Evolutionary conservation across 306 rosid genomes (phyloP), one percentile per base, ranked within the genome.

Genomic region (Dalbergia cochinchinensis): DNA sequence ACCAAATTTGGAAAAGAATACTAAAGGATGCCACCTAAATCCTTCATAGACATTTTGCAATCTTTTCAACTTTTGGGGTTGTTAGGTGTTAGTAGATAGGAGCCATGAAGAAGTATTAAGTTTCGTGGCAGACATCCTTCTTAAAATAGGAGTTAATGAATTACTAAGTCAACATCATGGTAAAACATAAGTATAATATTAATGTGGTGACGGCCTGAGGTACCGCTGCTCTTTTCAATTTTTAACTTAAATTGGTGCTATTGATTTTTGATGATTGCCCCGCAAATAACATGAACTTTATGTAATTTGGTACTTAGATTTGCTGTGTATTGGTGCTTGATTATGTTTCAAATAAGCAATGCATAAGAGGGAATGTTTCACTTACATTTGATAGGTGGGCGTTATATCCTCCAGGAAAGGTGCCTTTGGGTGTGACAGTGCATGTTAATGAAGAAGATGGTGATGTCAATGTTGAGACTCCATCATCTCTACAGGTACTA

Each of bases 391-490:
- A 83, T 85, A 95, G 99, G 88, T 95, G 99, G 98, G 99, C 98
- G 55, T 64, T 95, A 77, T 95, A 95, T 88, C 98, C 99, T 86
- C 99, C 99, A 13, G 99, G 99, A 68, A 95, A 84, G 85, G 99
- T 95, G 65, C 99, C 97, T 76, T 72, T 91, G 76, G 97, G 99
- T 78, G 99, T 91, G 68, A 93, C 96, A 0, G 99, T 95, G 66
- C 98, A 93, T 88, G 96, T 95, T 61, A 93, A 86, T 71, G 98
- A 91, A 79, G 98, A 90, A 37, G 99, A 95, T 74, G 99, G 99
- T 35, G 99, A 95, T 86, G 96, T 95, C 81, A 90, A 74, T 71
- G 69, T 95, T 68, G 99, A 91, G 55, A 80, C 93, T 42, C 99
- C 99, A 75, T 80, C 97, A 71, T 95, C 99, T 11, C 79, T 95